Conservation (phyloP, 208 protist genomes). For the Porcisia deanei region DNA sequence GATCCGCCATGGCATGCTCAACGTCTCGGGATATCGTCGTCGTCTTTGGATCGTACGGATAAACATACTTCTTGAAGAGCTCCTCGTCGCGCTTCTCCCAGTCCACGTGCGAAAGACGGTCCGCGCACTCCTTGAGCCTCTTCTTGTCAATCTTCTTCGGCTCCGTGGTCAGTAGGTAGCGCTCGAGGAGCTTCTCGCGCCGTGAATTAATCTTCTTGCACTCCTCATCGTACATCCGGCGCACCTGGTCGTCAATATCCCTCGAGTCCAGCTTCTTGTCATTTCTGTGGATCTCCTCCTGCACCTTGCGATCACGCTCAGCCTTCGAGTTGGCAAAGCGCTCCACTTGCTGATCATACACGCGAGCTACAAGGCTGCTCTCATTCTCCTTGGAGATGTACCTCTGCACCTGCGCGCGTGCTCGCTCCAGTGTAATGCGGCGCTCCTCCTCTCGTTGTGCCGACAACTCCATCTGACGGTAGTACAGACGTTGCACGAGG, state of each 20-base stretch:
- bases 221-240: conserved; percentile 83
- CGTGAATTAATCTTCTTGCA: conserved; percentile 49
- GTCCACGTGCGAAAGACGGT: conserved; percentile 76
- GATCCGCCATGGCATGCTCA: conserved; percentile 70
- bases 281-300: conserved; percentile 60
- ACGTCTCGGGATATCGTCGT: conserved; percentile 56
- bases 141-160: conserved; percentile 72
- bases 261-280: conserved; percentile 65
- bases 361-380: conserved; percentile 58
- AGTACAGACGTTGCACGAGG: conserved; percentile 80
- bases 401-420: conserved; percentile 28
- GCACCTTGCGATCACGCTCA: conserved; percentile 53
- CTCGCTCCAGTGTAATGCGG: conserved; percentile 43
- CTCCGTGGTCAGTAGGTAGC: conserved; percentile 54
- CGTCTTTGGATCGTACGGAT: conserved; percentile 77
- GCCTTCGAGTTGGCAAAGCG: conserved; percentile 56
- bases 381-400: conserved; percentile 59
- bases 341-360: conserved; percentile 85
- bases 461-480: conserved; percentile 73
- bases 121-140: conserved; percentile 63
- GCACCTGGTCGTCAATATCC: conserved; percentile 78
- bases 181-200: conserved; percentile 51
- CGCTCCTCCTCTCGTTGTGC: conserved; percentile 67
- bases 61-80: conserved; percentile 88
- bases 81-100: conserved; percentile 81